Evolutionary conservation across 495 filamentous ascomycete genomes (phyloP).

Genomic region (Alectoria sarmentosa): DNA sequence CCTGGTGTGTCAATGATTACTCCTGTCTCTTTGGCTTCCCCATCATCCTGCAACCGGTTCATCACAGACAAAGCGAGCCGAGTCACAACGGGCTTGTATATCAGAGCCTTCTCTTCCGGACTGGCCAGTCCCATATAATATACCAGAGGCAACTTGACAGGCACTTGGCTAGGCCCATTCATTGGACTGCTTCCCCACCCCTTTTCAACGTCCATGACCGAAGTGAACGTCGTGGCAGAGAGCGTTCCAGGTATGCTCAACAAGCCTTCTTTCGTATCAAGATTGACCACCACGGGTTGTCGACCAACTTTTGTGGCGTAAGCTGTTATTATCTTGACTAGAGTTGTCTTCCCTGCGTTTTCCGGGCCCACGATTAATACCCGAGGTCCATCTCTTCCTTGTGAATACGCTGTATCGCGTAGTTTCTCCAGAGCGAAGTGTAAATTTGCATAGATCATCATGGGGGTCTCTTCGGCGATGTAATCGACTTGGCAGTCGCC

Average conservation of each 20-base stretch:
- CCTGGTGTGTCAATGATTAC: constrained; percentile 84
- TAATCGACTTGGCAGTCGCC: constrained; percentile 63
- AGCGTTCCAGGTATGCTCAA: constrained; percentile 78
- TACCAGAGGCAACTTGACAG: constrained; percentile 87
- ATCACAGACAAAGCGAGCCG: constrained; percentile 73
- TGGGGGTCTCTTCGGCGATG: constrained; percentile 75
- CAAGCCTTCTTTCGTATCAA: constrained; percentile 81
- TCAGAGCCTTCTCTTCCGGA: constrained; percentile 62
- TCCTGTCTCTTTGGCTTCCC: constrained; percentile 59
- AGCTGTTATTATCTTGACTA: constrained; percentile 71
- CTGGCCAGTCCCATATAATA: constrained; percentile 77
- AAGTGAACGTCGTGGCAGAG: constrained; percentile 73
- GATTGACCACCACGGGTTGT: constrained; percentile 77
- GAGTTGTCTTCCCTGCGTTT: constrained; percentile 76
- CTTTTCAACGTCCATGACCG: constrained; percentile 81
- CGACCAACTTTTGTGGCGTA: constrained; percentile 72
- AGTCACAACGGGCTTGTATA: constrained; percentile 68
- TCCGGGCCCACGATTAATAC: constrained; percentile 80
- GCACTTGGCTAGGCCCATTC: constrained; percentile 76
- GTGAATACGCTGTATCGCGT: constrained; percentile 45
- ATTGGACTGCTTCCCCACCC: constrained; percentile 90
- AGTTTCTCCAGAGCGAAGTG: constrained; percentile 76
- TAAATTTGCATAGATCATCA: constrained; percentile 74
- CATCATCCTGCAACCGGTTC: constrained; percentile 72
- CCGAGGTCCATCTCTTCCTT: constrained; percentile 59